Evolutionary conservation across 805 yeast species (phyloP).

Genomic region (Metschnikowia borealis): DNA sequence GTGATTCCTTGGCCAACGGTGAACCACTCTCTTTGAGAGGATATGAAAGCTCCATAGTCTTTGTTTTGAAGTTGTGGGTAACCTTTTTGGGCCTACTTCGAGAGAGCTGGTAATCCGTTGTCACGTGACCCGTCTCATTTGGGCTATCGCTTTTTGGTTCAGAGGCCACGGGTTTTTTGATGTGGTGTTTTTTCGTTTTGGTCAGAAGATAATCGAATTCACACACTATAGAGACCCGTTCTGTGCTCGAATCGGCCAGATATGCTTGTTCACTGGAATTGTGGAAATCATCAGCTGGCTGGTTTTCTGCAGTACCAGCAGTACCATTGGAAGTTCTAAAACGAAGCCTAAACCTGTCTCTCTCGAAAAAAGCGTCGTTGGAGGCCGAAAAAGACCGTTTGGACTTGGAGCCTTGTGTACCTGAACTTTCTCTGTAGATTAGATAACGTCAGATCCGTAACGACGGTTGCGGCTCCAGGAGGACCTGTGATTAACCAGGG

Average conservation of each 20-base stretch:
- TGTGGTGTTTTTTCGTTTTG: constrained; percentile 36
- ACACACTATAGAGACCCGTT: constrained; percentile 16
- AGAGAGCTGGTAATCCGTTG: background rate
- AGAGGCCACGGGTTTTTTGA: background rate
- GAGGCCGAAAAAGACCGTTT: constrained; percentile 39
- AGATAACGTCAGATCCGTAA: too few relatives aligned
- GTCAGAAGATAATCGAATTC: constrained; percentile 35
- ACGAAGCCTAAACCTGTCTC: constrained; percentile 41
- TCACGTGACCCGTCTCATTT: background rate
- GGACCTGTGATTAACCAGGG: too few relatives aligned
- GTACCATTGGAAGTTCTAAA: constrained; percentile 30
- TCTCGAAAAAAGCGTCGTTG: constrained; percentile 36
- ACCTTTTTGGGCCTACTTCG: background rate
- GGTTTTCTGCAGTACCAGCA: background rate
- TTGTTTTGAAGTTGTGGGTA: background rate
- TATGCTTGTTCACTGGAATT: background rate
- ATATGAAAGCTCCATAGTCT: background rate
- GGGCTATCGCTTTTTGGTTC: background rate
- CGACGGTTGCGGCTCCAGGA: too few relatives aligned
- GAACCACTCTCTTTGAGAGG: constrained; percentile 11
- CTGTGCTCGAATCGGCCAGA: background rate
- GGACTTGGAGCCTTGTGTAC: too few relatives aligned
- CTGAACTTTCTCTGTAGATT: too few relatives aligned
- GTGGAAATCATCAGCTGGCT: constrained; percentile 4
- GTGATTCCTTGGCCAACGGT: constrained; percentile 19